A percentile compares a stretch with the other conserved stretches of the same genome.
Conservation (phyloP, 345 rosid genomes). For the Pistacia vera region DNA sequence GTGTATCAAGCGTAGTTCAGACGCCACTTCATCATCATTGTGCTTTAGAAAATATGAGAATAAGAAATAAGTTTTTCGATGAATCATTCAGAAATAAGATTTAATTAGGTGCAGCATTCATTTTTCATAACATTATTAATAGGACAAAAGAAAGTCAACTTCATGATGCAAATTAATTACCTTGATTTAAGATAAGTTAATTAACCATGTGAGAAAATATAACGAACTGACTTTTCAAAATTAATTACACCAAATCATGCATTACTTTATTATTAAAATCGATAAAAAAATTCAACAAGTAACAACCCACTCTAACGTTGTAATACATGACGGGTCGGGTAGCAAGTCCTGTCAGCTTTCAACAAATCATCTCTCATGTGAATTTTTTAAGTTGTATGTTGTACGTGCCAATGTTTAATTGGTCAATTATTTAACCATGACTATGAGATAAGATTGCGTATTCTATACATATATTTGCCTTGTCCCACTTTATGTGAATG, state of each 20-base stretch:
- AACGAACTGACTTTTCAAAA: neutral
- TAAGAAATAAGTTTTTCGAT: too few species aligned
- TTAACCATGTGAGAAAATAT: neutral
- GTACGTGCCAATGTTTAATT: neutral
- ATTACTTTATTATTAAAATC: too few species aligned
- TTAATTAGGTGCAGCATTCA: too few species aligned
- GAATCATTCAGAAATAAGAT: too few species aligned
- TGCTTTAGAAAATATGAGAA: too few species aligned
- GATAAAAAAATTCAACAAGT: neutral
- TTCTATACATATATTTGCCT: too few species aligned
- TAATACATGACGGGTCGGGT: neutral
- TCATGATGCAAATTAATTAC: neutral
- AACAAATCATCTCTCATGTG: neutral
- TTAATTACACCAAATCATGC: too few species aligned
- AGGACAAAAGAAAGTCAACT: constrained; percentile 1
- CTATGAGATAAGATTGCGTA: too few species aligned
- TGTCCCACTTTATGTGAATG: too few species aligned
- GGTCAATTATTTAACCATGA: neutral
- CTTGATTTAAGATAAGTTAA: neutral
- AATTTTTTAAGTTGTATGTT: neutral
- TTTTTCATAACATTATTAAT: neutral
- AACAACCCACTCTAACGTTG: neutral
- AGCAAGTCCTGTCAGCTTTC: constrained; percentile 12
- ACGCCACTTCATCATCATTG: constrained; percentile 10
- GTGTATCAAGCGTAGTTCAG: neutral